These are phyloP conservation scores for Penicillium sp. DNA, from an alignment of 2,329 filamentous ascomycete genomes.

Conservation along the genomic window DNA sequence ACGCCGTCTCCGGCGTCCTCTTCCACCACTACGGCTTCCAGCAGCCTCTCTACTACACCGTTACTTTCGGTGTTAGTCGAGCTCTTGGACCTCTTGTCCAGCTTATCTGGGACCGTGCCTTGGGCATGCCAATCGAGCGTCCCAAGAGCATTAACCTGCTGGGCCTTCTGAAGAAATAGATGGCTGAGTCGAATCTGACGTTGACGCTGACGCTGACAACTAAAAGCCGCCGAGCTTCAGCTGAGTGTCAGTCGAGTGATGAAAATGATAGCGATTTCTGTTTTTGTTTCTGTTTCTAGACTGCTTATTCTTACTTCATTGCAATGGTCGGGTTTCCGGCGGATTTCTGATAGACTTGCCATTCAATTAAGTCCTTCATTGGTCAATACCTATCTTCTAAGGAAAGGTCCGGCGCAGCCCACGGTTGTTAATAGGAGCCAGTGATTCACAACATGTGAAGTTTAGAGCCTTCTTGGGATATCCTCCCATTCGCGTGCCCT, in stretches of 20 bases:
- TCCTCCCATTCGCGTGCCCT: too few relatives aligned
- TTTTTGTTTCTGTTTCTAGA: not conserved
- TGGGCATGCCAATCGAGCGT: conserved; percentile 93
- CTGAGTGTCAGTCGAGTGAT: conserved; percentile 4
- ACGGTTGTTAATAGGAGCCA: too few relatives aligned
- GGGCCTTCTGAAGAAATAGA: conserved; percentile 70
- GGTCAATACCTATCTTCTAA: too few relatives aligned
- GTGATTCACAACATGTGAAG: too few relatives aligned
- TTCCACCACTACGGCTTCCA: conserved; percentile 99
- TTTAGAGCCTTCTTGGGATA: too few relatives aligned
- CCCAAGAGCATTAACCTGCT: conserved; percentile 97
- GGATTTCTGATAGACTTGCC: not conserved
- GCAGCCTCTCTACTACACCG: conserved; percentile 92
- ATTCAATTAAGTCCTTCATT: too few relatives aligned
- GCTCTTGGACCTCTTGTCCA: conserved; percentile 87
- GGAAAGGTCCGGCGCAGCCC: too few relatives aligned
- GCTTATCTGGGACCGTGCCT: conserved; percentile 91
- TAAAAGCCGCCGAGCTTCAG: not conserved
- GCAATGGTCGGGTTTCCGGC: not conserved
- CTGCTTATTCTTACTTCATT: not conserved
- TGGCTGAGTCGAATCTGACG: not conserved
- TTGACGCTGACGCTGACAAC: not conserved
- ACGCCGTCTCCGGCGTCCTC: conserved; percentile 87
- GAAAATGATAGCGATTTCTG: conserved; percentile 17
- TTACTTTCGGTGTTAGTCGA: conserved; percentile 69